These are phyloP conservation scores for Neurospora sp. DNA, from an alignment of 495 filamentous ascomycete species.

Conservation along the genomic window DNA sequence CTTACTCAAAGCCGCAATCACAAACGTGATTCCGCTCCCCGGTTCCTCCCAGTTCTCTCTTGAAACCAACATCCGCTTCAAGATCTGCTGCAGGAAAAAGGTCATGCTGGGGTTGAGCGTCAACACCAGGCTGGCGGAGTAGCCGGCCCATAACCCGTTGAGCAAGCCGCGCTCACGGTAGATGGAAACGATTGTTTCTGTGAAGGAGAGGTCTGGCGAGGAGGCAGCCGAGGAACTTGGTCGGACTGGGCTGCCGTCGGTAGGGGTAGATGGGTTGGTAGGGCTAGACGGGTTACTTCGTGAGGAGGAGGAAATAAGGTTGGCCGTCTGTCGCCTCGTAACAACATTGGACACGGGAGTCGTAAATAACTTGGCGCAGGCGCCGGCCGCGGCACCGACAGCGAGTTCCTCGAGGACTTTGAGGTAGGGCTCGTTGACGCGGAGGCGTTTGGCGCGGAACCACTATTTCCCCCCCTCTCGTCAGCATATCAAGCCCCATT, in stretches of 20 bases:
- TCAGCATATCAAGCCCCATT: too few species aligned
- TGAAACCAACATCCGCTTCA: conserved; percentile 51
- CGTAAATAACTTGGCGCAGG: conserved; percentile 67
- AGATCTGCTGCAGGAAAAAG: conserved; percentile 66
- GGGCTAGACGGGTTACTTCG: background rate
- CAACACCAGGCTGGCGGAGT: conserved; percentile 68
- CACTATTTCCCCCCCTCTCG: too few species aligned
- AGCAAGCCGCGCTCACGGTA: conserved; percentile 56
- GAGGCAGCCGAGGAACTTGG: background rate
- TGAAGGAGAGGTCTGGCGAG: conserved; percentile 29
- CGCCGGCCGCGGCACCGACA: conserved; percentile 68
- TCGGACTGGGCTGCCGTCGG: background rate
- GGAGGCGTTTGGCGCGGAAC: conserved; percentile 45
- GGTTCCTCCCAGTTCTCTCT: conserved; percentile 42
- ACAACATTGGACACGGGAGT: conserved; percentile 80
- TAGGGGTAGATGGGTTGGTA: background rate
- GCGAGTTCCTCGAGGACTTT: conserved; percentile 63
- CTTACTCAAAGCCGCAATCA: conserved; percentile 76
- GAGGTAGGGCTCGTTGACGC: conserved; percentile 40
- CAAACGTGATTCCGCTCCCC: conserved; percentile 36
- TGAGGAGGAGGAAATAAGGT: conserved; percentile 22
- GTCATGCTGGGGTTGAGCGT: conserved; percentile 84
- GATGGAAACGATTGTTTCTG: conserved; percentile 56
- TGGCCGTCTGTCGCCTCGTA: conserved; percentile 65
- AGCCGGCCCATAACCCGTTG: conserved; percentile 81